These are phyloP conservation scores for Neophaeococcomyces mojaviensis DNA, from an alignment of 2,329 filamentous ascomycete genomes.

Conservation along the genomic window DNA sequence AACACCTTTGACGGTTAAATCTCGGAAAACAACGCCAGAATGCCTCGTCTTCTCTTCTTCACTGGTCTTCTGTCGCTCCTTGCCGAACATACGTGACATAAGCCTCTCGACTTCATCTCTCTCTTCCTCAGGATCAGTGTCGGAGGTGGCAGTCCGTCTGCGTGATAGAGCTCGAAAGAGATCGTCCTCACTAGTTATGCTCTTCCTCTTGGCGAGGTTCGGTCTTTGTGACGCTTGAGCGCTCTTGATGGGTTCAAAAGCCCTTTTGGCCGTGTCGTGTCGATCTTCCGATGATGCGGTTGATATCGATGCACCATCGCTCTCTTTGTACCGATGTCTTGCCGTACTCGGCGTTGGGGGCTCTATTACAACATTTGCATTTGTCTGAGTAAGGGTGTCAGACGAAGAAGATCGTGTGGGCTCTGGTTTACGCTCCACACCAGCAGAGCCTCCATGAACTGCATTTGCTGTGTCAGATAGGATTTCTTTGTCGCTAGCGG, in stretches of 20 bases:
- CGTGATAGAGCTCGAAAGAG: conserved; percentile 18
- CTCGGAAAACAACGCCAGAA: conserved; percentile 61
- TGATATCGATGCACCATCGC: not conserved
- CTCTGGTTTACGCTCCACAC: no score
- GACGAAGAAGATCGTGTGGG: no score
- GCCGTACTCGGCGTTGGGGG: not conserved
- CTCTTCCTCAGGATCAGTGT: conserved; percentile 18
- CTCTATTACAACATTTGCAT: not conserved
- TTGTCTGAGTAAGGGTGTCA: not conserved
- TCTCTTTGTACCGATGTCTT: not conserved
- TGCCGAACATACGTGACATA: conserved; percentile 65
- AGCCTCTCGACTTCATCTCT: conserved; percentile 29
- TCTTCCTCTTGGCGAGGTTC: conserved; percentile 10
- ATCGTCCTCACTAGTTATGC: conserved; percentile 17
- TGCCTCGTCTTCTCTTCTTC: conserved; percentile 64
- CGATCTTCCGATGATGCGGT: not conserved
- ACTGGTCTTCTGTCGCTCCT: conserved; percentile 55
- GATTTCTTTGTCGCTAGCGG: no score
- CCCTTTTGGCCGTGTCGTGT: not conserved
- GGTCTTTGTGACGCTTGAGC: conserved; percentile 11
- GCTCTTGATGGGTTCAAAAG: conserved; percentile 5
- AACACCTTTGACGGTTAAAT: conserved; percentile 62
- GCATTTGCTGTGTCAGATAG: no score
- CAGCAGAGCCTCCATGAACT: no score
- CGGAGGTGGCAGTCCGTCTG: conserved; percentile 17